Evolutionary conservation across 352 stramenopile species (phyloP), one percentile per base, ranked within the genome.

Genomic region (Pythium guiyangense): DNA sequence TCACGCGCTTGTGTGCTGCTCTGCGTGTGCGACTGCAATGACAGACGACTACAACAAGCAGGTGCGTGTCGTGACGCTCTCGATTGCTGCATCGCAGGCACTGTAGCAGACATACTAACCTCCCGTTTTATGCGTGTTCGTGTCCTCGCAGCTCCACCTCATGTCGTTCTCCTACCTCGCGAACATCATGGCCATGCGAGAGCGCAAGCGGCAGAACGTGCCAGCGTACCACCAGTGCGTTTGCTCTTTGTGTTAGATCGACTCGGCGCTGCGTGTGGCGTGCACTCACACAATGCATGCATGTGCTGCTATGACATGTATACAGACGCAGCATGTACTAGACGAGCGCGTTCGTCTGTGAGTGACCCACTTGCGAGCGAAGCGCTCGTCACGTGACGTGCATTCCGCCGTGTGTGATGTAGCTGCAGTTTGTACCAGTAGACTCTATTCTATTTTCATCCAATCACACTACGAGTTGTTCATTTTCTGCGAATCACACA

Each of bases 1-100:
- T 35, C 6, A 15, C 8, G 31, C 31, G 11, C 26, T 27, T 18
- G 20, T 29, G 6, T 12, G 3, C 37, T 49, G 11, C 14, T 26
- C 15, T 51, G 34, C 12, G 44, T 17, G 4, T 46, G 18, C 35
- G 15, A 22, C 11, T 49, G 22, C 34, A 35, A 3, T 39, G 11
- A 17, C 20, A 82, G 70, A 73, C 40, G 70, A 77, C 58, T 82
- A 79, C 59, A 79, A 79, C 59, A 71, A 60, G 50, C 70, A 82
- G 67, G 72, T 78, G 34, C 39, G 55, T 27, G 25, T 4, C 3
- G 48, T 18, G 5, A 35, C n/a, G 25, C 12, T 15, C 11, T 46
- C 27, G 3, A 26, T 22, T 22, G 22, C n/a, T 22, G 20, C 35
- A 26, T 26, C 6, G 4, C 12, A 5, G 18, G 4, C 18, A 27